A percentile compares a stretch with the other conserved stretches of the same genome.
phyloP scores from a whole-genome alignment of 176 grass and related monocot species.

The Aegilops speltoides region DNA sequence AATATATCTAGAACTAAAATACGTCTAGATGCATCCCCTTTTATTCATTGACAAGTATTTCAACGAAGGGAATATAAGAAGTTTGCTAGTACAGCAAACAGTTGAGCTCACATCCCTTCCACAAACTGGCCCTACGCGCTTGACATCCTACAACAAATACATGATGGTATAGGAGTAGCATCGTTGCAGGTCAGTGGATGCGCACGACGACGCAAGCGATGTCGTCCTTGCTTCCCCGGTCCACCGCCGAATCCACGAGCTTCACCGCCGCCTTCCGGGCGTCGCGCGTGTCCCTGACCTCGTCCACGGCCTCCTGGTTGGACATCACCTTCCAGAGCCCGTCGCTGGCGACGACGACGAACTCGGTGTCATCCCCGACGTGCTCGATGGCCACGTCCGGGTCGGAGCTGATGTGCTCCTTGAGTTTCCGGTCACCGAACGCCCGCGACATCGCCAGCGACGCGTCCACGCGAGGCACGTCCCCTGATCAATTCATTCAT shows the following conservation, averaged over 20 bases:
- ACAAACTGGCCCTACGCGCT: too few species aligned
- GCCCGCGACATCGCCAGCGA: slow-evolving; percentile 63
- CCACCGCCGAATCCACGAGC: slow-evolving; percentile 41
- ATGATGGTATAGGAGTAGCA: not conserved
- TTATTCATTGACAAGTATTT: too few species aligned
- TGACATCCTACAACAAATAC: too few species aligned
- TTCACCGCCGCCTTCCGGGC: slow-evolving; percentile 35
- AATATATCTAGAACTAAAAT: too few species aligned
- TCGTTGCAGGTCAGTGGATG: slow-evolving; percentile 13
- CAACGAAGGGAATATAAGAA: too few species aligned
- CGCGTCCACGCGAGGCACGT: slow-evolving; percentile 62
- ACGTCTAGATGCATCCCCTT: too few species aligned
- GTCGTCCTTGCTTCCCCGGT: slow-evolving; percentile 57
- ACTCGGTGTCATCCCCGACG: slow-evolving; percentile 37
- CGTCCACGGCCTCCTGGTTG: slow-evolving; percentile 52
- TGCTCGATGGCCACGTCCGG: slow-evolving; percentile 53
- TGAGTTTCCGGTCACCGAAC: slow-evolving; percentile 53
- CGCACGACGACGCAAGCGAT: slow-evolving; percentile 63
- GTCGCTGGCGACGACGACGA: slow-evolving; percentile 66
- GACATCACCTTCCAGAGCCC: slow-evolving; percentile 72
- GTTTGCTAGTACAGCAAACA: too few species aligned
- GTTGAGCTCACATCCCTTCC: too few species aligned
- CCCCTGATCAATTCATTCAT: slow-evolving; percentile 19
- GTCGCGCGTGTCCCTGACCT: slow-evolving; percentile 17
- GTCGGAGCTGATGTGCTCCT: slow-evolving; percentile 69